These are phyloP conservation scores for Penicillium sp. DNA, from an alignment of 2,329 filamentous ascomycete genomes.

Conservation along the genomic window DNA sequence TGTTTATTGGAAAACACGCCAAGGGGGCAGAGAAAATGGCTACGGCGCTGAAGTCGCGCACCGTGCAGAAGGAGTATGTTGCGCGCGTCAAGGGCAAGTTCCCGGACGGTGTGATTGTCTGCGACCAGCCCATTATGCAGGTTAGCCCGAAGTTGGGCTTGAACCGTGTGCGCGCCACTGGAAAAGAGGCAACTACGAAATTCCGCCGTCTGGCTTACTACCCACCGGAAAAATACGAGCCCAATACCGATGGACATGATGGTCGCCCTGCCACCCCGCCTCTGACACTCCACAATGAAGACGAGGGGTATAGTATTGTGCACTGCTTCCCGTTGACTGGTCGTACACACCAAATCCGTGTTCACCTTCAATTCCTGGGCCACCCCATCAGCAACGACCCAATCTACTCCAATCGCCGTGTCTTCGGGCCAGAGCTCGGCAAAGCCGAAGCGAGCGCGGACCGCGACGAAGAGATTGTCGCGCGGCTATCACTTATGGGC, in stretches of 20 bases:
- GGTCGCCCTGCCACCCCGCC: slow-evolving; percentile 33
- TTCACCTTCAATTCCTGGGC: slow-evolving; percentile 91
- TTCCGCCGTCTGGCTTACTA: slow-evolving; percentile 95
- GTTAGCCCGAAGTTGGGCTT: slow-evolving; percentile 94
- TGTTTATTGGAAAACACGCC: slow-evolving; percentile 92
- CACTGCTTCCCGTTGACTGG: slow-evolving; percentile 92
- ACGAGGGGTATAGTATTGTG: slow-evolving; percentile 86
- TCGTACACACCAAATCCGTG: slow-evolving; percentile 89
- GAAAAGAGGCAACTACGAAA: slow-evolving; percentile 85
- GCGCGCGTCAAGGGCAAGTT: slow-evolving; percentile 90
- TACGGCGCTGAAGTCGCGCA: slow-evolving; percentile 73
- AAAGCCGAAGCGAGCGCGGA: slow-evolving; percentile 66
- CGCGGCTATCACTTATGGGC: slow-evolving; percentile 82
- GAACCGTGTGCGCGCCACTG: slow-evolving; percentile 90
- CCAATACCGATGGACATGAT: slow-evolving; percentile 22
- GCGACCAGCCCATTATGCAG: slow-evolving; percentile 88
- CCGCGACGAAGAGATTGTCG: slow-evolving; percentile 87
- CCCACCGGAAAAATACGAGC: slow-evolving; percentile 48
- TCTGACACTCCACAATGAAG: slow-evolving; percentile 42
- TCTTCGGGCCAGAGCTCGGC: slow-evolving; percentile 83
- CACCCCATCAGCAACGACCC: slow-evolving; percentile 97
- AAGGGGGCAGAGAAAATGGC: slow-evolving; percentile 77
- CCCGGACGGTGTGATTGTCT: slow-evolving; percentile 85
- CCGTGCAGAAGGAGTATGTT: slow-evolving; percentile 92
- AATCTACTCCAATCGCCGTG: slow-evolving; percentile 91